These are phyloP conservation scores for Kodamaea plutei DNA, from an alignment of 1,139 yeast species.

Conservation along the genomic window DNA sequence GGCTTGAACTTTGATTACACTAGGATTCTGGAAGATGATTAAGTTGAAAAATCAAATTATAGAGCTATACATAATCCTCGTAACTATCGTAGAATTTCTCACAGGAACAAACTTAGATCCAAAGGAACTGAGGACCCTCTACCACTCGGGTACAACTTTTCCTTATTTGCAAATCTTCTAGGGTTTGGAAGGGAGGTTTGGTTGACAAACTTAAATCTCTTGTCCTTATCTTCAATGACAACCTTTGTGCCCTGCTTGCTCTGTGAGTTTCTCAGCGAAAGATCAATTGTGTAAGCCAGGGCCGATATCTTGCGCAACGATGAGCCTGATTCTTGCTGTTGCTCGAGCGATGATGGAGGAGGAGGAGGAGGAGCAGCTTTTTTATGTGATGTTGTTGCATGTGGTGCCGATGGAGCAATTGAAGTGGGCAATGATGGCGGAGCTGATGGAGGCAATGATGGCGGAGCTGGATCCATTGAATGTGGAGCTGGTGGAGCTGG, in stretches of 20 bases:
- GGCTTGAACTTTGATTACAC: too few relatives aligned
- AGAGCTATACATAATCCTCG: too few relatives aligned
- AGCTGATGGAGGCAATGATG: constrained; percentile 8
- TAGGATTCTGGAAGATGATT: too few relatives aligned
- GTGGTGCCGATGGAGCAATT: constrained; percentile 15
- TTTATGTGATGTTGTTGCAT: constrained; percentile 13
- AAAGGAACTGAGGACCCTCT: constrained; percentile 93
- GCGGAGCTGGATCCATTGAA: constrained; percentile 9
- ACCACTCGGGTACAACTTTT: constrained; percentile 89
- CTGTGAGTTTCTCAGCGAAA: constrained; percentile 15
- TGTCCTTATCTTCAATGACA: constrained; percentile 66
- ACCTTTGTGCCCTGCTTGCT: constrained; percentile 22
- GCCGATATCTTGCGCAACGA: constrained; percentile 53
- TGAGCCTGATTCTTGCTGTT: constrained; percentile 47
- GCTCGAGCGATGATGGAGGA: constrained; percentile 30
- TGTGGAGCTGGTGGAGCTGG: constrained; percentile 10
- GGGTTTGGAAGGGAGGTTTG: constrained; percentile 77
- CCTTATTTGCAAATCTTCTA: constrained; percentile 57
- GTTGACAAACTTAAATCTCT: constrained; percentile 67
- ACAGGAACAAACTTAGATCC: too few relatives aligned
- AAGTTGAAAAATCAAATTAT: too few relatives aligned
- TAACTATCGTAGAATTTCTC: too few relatives aligned
- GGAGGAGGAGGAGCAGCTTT: constrained; percentile 35
- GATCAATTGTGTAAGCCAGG: constrained; percentile 52
- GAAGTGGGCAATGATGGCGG: constrained; percentile 13